These are phyloP conservation scores for Salix caprea DNA, from an alignment of 345 rosid genomes.

Conservation along the genomic window DNA sequence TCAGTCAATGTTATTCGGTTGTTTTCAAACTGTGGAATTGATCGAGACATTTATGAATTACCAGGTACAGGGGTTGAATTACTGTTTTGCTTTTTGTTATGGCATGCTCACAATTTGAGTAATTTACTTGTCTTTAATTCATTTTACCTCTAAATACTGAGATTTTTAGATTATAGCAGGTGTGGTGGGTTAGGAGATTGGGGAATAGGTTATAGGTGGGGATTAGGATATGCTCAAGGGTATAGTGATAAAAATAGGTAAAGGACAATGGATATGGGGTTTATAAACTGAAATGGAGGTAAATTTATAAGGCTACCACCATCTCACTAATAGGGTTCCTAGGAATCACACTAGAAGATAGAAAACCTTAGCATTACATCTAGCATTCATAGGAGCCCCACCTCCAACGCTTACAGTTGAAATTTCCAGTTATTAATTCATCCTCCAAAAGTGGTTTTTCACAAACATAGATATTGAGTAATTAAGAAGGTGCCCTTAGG, in stretches of 20 bases:
- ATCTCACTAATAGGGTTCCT: neutral
- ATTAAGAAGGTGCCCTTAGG: neutral
- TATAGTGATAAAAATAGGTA: neutral
- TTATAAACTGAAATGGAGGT: neutral
- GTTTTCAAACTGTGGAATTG: conserved; percentile 87
- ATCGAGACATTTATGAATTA: conserved; percentile 99
- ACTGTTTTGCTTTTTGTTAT: neutral
- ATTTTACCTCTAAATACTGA: neutral
- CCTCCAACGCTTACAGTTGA: neutral
- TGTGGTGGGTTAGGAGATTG: neutral
- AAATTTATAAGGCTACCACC: neutral
- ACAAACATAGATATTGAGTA: neutral
- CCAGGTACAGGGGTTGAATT: conserved; percentile 51
- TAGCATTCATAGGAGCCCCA: neutral
- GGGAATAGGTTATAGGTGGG: neutral
- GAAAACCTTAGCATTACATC: neutral
- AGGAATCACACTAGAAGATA: neutral
- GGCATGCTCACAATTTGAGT: neutral
- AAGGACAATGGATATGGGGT: neutral
- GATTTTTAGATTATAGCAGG: neutral
- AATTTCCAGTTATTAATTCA: neutral
- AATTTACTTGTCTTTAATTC: neutral
- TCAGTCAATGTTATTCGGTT: conserved; percentile 88
- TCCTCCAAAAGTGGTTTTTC: neutral
- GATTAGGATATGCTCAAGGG: neutral